Base-by-base conservation (phyloP, 495 filamentous ascomycete genomes). In the Penicillium ochrochloron region DNA sequence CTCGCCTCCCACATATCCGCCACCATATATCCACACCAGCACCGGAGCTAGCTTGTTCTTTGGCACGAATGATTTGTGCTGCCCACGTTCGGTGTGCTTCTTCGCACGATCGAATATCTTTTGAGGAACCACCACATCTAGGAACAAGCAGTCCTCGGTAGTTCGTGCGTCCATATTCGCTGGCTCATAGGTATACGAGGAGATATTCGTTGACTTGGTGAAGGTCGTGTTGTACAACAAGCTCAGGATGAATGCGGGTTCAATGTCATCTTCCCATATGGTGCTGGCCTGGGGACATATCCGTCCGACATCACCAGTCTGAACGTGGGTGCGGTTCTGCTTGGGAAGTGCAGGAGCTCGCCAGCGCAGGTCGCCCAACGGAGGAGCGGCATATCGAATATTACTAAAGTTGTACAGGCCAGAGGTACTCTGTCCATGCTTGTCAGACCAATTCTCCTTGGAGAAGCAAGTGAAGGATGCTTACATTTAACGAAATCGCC, bases 21-120 rank as follows among this genome's bases (percentile, higher is more conserved):
- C 88, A 3, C 88, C 88, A 64, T 83, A 83, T 33, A 89, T 82
- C 82, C 83, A 90, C 2, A 86, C 82, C 58, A 88, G 69, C 19
- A 89, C 86, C 6, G 88, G 85, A 0, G 80, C 82, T 33, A 75
- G 44, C 3, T 48, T 51, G 34, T 62, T 56, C n/a, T 59, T 67
- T 2, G 61, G 44, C 7, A 63, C 65, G 6, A 62, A 69, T 2
- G 44, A 62, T n/a, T 68, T 60, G 12, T 64, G 56, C 14, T 70
- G 65, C 6, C 61, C 62, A 15, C 69, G 63, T 41, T 54, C 15
- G 51, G 27, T 33, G 51, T 54, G n/a, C 27, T 63, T 48, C 17
- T 68, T 65, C 6, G 62, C 63, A 10, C 69, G 64, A 51, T 80
- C 70, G 59, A 81, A 84, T 15, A 82, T 73, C 14, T 66, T 62